phyloP scores from a whole-genome alignment of 345 rosid genomes.

The Jatropha curcas region DNA sequence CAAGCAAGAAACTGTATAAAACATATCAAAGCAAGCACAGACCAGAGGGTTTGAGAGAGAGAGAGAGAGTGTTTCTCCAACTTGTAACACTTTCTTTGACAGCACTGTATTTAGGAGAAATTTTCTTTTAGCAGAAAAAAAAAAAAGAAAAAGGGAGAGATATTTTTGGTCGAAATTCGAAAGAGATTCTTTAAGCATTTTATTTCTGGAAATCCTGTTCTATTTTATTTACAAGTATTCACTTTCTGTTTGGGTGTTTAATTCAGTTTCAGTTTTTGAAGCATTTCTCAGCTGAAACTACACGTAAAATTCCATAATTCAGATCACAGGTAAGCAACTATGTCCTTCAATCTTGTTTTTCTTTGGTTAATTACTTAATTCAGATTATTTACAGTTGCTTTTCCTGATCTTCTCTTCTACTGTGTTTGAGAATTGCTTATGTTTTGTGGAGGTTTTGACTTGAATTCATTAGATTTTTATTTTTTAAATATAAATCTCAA shows the following conservation, averaged over 20 bases:
- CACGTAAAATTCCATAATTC: constrained; percentile 23
- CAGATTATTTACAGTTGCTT: constrained; percentile 5
- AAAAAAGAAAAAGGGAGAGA: neutral
- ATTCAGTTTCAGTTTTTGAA: neutral
- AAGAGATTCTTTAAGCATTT: constrained; percentile 35
- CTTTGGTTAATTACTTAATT: constrained; percentile 6
- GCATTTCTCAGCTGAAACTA: constrained; percentile 18
- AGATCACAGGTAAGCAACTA: constrained; percentile 37
- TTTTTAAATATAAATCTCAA: neutral
- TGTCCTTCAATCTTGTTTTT: neutral
- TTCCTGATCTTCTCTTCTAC: neutral
- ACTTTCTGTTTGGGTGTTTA: constrained; percentile 1
- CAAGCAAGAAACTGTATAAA: constrained; percentile 38
- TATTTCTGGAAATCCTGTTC: neutral
- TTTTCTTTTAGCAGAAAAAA: neutral
- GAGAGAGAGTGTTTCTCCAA: constrained; percentile 24
- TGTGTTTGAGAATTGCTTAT: neutral
- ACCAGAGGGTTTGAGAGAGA: constrained; percentile 17
- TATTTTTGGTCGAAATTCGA: constrained; percentile 19
- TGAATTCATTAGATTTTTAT: neutral
- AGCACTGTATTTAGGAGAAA: constrained; percentile 9
- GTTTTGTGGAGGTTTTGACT: neutral
- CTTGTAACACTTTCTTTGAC: constrained; percentile 22
- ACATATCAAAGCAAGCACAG: constrained; percentile 32
- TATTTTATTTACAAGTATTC: neutral